Conservation (phyloP, 139 green algal species). For the Tetradesmus lagerheimii region DNA sequence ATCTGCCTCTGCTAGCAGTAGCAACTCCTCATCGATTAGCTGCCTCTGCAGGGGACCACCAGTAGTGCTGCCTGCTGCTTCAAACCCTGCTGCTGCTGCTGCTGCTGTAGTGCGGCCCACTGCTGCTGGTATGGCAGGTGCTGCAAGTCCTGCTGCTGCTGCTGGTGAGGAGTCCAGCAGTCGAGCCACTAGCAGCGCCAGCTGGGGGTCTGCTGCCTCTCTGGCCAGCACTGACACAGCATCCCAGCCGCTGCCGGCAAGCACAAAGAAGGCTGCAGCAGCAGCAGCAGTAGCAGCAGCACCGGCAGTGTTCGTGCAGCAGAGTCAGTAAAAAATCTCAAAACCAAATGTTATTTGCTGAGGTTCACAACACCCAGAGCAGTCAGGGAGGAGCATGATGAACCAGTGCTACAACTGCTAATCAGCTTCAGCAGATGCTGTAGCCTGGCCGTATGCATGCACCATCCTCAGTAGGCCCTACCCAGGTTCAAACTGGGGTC, state of each 20-base stretch:
- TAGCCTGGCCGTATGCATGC: neutral
- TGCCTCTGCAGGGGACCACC: slow-evolving; percentile 31
- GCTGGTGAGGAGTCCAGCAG: slow-evolving; percentile 60
- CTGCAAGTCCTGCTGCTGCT: slow-evolving; percentile 7
- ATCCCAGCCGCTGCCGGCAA: slow-evolving; percentile 69
- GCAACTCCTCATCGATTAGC: slow-evolving; percentile 41
- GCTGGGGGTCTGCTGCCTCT: slow-evolving; percentile 81
- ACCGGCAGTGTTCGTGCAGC: too few species aligned
- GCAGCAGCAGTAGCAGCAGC: neutral
- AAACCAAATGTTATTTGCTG: too few species aligned
- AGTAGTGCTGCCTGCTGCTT: neutral
- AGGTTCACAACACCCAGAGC: too few species aligned
- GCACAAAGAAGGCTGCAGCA: slow-evolving; percentile 91
- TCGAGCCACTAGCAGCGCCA: slow-evolving; percentile 77
- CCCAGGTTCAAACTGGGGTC: slow-evolving; percentile 76
- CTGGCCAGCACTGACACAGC: slow-evolving; percentile 75
- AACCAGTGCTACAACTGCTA: too few species aligned
- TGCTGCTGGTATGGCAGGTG: neutral
- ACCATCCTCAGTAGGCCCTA: slow-evolving; percentile 56
- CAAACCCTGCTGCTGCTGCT: neutral
- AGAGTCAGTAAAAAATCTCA: too few species aligned
- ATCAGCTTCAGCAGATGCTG: neutral
- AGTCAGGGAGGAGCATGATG: too few species aligned
- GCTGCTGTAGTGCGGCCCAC: too few species aligned
- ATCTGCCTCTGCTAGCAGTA: slow-evolving; percentile 42